Percentiles rank a stretch among this genome's conserved stretches.
Conservation (phyloP, 306 rosid genomes). For the Cicer pinnatifidum region DNA sequence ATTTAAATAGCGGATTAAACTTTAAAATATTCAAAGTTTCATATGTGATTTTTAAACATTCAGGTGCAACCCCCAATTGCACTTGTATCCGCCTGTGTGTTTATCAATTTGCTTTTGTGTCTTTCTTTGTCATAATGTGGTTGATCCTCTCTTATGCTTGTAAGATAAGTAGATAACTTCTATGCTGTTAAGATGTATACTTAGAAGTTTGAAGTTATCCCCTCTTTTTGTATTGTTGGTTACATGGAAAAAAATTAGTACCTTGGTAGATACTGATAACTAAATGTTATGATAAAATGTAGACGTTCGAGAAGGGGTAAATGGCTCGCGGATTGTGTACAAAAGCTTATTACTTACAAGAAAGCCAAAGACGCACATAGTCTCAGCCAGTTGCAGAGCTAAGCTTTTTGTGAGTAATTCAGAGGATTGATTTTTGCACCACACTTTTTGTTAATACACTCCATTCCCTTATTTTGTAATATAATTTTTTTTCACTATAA, state of each 20-base stretch:
- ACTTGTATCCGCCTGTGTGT: neutral
- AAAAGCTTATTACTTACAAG: neutral
- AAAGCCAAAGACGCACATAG: neutral
- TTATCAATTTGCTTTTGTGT: neutral
- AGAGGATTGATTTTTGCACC: neutral
- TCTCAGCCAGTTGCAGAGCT: neutral
- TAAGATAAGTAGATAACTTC: neutral
- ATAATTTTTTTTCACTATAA: no score
- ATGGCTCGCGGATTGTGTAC: neutral
- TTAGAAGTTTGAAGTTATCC: neutral
- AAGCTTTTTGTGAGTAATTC: neutral
- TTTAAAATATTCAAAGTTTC: no score
- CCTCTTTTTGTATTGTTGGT: neutral
- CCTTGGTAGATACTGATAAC: neutral
- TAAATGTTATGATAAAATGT: neutral
- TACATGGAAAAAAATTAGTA: neutral
- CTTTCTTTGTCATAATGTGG: neutral
- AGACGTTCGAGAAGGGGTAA: neutral
- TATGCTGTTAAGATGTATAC: neutral
- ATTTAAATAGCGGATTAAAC: no score
- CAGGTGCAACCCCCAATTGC: no score
- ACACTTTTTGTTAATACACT: no score
- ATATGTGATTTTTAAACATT: no score
- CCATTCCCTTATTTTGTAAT: no score
- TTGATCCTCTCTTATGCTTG: neutral